Evolutionary conservation across 495 filamentous ascomycete species (phyloP), one percentile per base, ranked within the genome.

Genomic region (Penicillium herquei): DNA sequence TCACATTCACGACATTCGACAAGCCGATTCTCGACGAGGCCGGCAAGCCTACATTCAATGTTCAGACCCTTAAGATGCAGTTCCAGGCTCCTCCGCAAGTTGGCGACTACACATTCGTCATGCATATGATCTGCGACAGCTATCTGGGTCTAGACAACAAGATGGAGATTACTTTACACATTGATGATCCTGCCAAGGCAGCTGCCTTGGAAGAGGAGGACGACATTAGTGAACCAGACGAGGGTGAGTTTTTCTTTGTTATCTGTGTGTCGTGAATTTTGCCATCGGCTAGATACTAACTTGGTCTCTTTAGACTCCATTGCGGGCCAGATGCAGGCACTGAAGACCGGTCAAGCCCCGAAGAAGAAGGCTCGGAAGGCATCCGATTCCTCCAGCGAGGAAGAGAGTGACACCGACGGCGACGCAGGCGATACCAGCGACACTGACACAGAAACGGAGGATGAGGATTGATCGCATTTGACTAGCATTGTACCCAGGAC

Each of bases 151-250:
- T 96, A 55, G 94, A 98, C 67, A 87, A 84, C 42, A 91, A 89
- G 76, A 81, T 87, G 81, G 90, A 95, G 55, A 90, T 96, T 34
- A 91, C 87, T 11, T 77, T 98, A 41, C 78, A 86, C 48, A 89
- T 98, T n/a, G 92, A 96, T 61, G 93, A 96, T 59, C 84, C 87
- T 39, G 87, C 84, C 69, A 94, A 92, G 75, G 92, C 88, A 14
- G 86, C 81, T 32, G 84, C 85, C 50, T 84, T 96, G 65, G 83
- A 84, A 39, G 72, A 77, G 42, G 88, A 87, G 56, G 94, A 97
- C 63, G 93, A 97, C 63, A 97, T 97, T 59, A 95, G 90, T 69
- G 94, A 98, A 70, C 93, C 95, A 8, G 94, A 98, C 66, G 94
- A 97, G 78, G 94, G 94, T 96, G 78, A 77, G 85, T 73, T 49